A percentile compares a stretch with the other conserved stretches of the same genome.
Conservation (phyloP, 2,329 filamentous ascomycete genomes). For the Fusarium napiforme region DNA sequence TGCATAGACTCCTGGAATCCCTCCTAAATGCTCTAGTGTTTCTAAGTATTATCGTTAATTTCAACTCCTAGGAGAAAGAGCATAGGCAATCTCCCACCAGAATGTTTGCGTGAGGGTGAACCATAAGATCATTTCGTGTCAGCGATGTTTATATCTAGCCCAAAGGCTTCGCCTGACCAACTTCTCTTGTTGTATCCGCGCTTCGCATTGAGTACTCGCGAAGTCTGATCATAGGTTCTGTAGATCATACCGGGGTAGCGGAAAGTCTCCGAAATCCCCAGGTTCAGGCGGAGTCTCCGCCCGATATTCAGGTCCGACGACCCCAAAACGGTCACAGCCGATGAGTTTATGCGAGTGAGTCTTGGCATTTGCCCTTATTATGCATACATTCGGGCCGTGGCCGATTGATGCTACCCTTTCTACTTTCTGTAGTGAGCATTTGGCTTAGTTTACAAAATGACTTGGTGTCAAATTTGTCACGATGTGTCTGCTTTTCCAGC, state of each 20-base stretch:
- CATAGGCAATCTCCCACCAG: no score
- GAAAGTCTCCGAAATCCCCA: neutral
- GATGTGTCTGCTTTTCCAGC: accelerated
- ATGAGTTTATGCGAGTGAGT: neutral
- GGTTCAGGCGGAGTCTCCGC: slow-evolving; percentile 21
- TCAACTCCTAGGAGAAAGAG: no score
- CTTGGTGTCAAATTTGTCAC: neutral
- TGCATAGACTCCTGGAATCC: neutral
- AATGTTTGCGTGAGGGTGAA: no score
- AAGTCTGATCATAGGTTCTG: neutral
- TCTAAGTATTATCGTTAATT: no score
- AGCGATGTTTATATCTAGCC: no score
- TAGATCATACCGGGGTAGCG: neutral
- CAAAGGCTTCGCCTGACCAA: accelerated
- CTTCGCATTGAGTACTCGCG: neutral
- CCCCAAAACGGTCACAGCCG: neutral
- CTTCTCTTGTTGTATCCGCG: no score
- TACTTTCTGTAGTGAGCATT: accelerated
- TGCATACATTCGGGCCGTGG: slow-evolving; percentile 10
- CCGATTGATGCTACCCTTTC: neutral
- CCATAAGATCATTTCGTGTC: no score
- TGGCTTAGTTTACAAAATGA: neutral
- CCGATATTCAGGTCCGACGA: neutral
- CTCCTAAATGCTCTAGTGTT: no score
- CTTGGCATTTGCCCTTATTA: slow-evolving; percentile 4